phyloP scores from a whole-genome alignment of 371 early-diverging fungal genomes.

The Lichtheimia ornata region DNA sequence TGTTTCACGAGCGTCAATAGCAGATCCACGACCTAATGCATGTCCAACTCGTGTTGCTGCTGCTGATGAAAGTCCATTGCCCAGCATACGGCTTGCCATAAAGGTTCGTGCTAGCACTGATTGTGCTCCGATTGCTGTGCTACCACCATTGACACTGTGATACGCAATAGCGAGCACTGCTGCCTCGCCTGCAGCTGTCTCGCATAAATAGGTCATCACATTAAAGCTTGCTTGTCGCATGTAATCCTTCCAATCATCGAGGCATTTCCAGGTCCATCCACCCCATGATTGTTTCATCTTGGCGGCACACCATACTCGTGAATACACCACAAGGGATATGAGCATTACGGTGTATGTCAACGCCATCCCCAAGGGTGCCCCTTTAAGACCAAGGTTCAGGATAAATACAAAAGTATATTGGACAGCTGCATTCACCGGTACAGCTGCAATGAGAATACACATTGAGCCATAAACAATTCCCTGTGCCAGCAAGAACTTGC shows the following conservation, averaged over 20 bases:
- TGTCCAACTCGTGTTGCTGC: constrained; percentile 40
- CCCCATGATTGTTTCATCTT: neutral
- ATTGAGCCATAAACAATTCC: neutral
- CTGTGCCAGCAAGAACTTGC: constrained; percentile 7
- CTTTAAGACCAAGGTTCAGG: neutral
- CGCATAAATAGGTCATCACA: constrained; percentile 3
- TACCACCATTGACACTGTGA: neutral
- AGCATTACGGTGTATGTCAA: neutral
- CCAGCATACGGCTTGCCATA: neutral
- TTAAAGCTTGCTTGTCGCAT: neutral
- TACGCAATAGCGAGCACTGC: constrained; percentile 5
- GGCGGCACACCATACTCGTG: neutral
- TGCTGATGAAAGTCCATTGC: constrained; percentile 64
- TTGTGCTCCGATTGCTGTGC: neutral
- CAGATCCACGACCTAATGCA: constrained; percentile 3
- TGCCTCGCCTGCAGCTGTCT: constrained; percentile 2
- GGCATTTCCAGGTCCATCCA: constrained; percentile 1
- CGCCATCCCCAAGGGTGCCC: neutral
- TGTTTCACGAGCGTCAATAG: constrained; percentile 4
- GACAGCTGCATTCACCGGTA: neutral
- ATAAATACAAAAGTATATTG: constrained; percentile 6
- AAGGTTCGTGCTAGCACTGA: neutral
- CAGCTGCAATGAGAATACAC: neutral
- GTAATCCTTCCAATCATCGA: neutral
- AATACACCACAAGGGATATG: neutral